A percentile compares a stretch with the other conserved stretches of the same genome.
Conservation (phyloP, 2,329 filamentous ascomycete species). For the Trichoderma koningiopsis region DNA sequence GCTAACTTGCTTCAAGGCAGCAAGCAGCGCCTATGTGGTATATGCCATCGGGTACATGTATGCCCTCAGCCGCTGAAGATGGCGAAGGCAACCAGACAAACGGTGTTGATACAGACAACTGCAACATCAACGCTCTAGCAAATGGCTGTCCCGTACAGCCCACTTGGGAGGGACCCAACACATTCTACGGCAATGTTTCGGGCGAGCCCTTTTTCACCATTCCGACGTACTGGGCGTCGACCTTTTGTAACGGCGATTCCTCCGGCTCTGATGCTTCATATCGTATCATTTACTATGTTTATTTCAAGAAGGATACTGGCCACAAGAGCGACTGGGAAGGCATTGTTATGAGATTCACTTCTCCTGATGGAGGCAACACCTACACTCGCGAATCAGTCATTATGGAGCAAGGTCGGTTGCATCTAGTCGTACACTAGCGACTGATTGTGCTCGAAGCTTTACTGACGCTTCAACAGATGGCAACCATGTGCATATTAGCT, state of each 20-base stretch:
- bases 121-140: slow-evolving; percentile 27
- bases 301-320: slow-evolving; percentile 34
- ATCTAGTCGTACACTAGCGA: too few species aligned
- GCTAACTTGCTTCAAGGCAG: neutral
- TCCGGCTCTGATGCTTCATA: slow-evolving; percentile 26
- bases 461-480: slow-evolving; percentile 24
- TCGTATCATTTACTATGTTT: slow-evolving; percentile 33
- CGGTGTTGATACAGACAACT: slow-evolving; percentile 28
- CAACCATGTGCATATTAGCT: slow-evolving; percentile 27
- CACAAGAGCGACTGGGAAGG: slow-evolving; percentile 34
- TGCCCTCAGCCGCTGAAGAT: slow-evolving; percentile 30
- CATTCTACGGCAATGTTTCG: slow-evolving; percentile 28
- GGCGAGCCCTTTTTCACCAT: slow-evolving; percentile 28
- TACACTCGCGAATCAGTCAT: slow-evolving; percentile 24
- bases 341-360: slow-evolving; percentile 30
- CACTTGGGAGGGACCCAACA: slow-evolving; percentile 28
- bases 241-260: slow-evolving; percentile 23
- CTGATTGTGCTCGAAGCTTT: neutral
- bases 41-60: slow-evolving; percentile 29
- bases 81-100: slow-evolving; percentile 29
- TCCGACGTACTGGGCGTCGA: slow-evolving; percentile 29
- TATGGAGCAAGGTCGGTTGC: slow-evolving; percentile 27
- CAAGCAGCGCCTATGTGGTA: slow-evolving; percentile 29
- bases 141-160: slow-evolving; percentile 26
- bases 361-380: slow-evolving; percentile 28